Conservation (phyloP, 2,329 filamentous ascomycete species). For the Alternaria hordeiaustralica region DNA sequence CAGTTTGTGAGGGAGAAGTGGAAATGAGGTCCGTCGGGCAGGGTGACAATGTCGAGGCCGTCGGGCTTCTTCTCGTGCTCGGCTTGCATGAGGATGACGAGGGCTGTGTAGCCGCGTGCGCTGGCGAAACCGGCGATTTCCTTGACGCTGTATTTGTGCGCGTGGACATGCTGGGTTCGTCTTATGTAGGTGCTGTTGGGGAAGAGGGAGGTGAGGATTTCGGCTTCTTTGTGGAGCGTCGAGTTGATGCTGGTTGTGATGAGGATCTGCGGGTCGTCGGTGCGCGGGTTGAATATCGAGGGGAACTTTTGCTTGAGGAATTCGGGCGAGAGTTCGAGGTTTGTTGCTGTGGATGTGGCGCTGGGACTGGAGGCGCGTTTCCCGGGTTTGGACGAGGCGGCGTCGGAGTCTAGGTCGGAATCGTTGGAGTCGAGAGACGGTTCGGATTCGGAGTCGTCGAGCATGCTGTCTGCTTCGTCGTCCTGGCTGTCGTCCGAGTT, state of each 20-base stretch:
- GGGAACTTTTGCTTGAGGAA: slow-evolving; percentile 67
- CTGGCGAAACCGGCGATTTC: slow-evolving; percentile 88
- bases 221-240: slow-evolving; percentile 82
- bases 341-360: slow-evolving; percentile 62
- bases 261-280: slow-evolving; percentile 78
- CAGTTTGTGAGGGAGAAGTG: slow-evolving; percentile 92
- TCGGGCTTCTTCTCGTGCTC: slow-evolving; percentile 74
- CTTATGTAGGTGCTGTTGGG: slow-evolving; percentile 83
- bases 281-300: slow-evolving; percentile 60
- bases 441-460: slow-evolving; percentile 58
- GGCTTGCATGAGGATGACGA: slow-evolving; percentile 88
- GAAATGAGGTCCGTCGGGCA: slow-evolving; percentile 87
- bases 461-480: slow-evolving; percentile 70
- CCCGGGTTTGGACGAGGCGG: slow-evolving; percentile 53
- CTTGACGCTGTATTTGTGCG: slow-evolving; percentile 87
- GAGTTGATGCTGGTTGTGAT: slow-evolving; percentile 91
- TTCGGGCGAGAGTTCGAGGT: slow-evolving; percentile 66
- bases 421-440: slow-evolving; percentile 57
- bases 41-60: slow-evolving; percentile 81
- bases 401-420: slow-evolving; percentile 53
- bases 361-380: slow-evolving; percentile 62
- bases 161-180: slow-evolving; percentile 80
- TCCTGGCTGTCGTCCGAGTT: slow-evolving; percentile 23
- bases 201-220: slow-evolving; percentile 80
- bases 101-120: slow-evolving; percentile 81